Evolutionary conservation across 2,329 filamentous ascomycete species (phyloP), one percentile per base, ranked within the genome.

Genomic region (Tolypocladium guangdongense): DNA sequence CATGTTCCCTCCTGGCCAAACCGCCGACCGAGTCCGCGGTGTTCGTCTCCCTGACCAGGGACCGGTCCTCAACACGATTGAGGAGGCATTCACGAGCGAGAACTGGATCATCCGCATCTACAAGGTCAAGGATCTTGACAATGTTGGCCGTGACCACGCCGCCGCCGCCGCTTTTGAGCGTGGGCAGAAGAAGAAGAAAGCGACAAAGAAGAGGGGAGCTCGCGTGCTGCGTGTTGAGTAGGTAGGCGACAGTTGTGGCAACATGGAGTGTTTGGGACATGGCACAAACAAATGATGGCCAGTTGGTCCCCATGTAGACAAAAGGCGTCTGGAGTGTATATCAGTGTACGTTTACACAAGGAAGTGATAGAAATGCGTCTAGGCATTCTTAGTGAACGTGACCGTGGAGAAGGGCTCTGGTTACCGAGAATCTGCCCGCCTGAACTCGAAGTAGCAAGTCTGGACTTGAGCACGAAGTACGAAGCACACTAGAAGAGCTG

Each of bases 51-150:
- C 93, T n/a, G 83, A 89, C 14, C 80, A 90, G 60, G 86, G 89
- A 1, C 93, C 93, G 10, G 81, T 87, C 56, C 84, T 99, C 55
- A 90, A 87, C 71, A 93, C 87, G 5, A 73, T 99, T 48, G 93
- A 99, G 69, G 93, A 99, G 74, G 93, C 93, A 11, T 99, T 95
- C 71, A 99, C 95, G 53, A 96, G 90, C 66, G 93, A 99, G 78
- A 99, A 99, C 80, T 99, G 93, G 93, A 99, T 99, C 71, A 97
- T 99, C 68, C 83, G 93, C 59, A 96, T 99, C 66, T 99, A 96
- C 81, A 99, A 99, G 80, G 93, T 99, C 74, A 99, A 99, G 78
- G 91, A 96, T 64, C 84, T 96, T 55, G 93, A 99, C 75, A 97
- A 97, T 70, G 78, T 99, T 60, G 92, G 90, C 53, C 84, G 93